Percentiles rank a stretch among this genome's conserved stretches.
phyloP scores from a whole-genome alignment of 768 basidiomycete genomes.

The Basidioascus undulatus region DNA sequence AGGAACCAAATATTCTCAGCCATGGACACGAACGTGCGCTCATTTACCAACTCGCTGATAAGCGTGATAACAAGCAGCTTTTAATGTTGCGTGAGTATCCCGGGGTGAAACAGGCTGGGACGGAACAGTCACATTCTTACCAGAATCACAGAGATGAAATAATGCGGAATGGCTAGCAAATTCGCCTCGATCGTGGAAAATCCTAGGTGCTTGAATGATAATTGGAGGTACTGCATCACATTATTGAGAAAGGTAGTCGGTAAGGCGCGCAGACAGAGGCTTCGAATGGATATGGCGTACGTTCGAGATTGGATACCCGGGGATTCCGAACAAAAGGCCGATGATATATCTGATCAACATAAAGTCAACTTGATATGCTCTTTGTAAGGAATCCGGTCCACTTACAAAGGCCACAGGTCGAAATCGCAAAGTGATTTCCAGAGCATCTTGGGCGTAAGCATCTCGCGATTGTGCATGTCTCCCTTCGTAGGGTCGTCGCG shows the following conservation, averaged over 20 bases:
- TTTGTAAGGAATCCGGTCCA: too few species aligned
- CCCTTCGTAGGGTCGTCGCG: slow-evolving; percentile 13
- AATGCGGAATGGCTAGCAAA: slow-evolving; percentile 16
- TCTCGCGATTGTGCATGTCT: slow-evolving; percentile 14
- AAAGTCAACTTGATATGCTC: too few species aligned
- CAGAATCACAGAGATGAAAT: too few species aligned
- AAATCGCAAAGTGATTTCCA: slow-evolving; percentile 14
- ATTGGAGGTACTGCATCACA: neutral
- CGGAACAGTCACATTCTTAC: too few species aligned
- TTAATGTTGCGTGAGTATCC: too few species aligned
- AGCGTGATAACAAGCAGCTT: slow-evolving; percentile 11
- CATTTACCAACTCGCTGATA: slow-evolving; percentile 10
- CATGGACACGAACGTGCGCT: slow-evolving; percentile 9
- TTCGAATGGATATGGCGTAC: too few species aligned
- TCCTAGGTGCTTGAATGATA: slow-evolving; percentile 8
- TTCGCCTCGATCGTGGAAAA: slow-evolving; percentile 18
- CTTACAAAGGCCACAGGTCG: slow-evolving; percentile 18
- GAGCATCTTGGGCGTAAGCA: slow-evolving; percentile 13
- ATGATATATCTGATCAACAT: too few species aligned
- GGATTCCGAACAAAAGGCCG: slow-evolving; percentile 17
- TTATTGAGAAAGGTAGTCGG: too few species aligned
- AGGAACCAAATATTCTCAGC: slow-evolving; percentile 18
- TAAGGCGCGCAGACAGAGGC: too few species aligned
- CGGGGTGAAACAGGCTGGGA: too few species aligned
- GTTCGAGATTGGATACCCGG: slow-evolving; percentile 13